Conservation (phyloP, 345 rosid genomes). For the Populus nigra region DNA sequence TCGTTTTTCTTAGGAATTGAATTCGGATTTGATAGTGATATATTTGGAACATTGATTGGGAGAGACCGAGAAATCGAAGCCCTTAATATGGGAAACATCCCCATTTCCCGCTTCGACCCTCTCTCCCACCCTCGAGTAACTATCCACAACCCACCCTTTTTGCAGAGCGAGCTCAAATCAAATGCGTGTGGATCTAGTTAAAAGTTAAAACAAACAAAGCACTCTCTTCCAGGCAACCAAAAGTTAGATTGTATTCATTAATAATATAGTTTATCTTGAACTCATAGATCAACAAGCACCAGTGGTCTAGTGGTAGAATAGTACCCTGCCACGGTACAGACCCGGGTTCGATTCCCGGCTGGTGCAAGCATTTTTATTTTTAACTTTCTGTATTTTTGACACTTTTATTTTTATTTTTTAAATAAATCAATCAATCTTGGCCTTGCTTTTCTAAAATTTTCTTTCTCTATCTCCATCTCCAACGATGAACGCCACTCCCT, state of each 20-base stretch:
- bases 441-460: background rate
- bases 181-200: background rate
- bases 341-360: constrained; percentile 27
- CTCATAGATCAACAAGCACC: background rate
- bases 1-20: constrained; percentile 23
- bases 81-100: constrained; percentile 45
- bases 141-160: background rate
- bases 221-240: background rate
- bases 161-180: background rate
- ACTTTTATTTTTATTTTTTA: background rate
- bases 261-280: rapidly evolving
- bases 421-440: background rate
- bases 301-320: constrained; percentile 56
- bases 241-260: rapidly evolving
- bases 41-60: constrained; percentile 11
- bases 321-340: constrained; percentile 34
- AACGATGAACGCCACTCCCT: constrained; percentile 8
- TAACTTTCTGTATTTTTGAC: no score
- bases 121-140: background rate
- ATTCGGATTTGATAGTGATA: background rate
- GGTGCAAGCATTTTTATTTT: background rate
- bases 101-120: constrained; percentile 42
- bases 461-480: background rate
- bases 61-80: constrained; percentile 35
- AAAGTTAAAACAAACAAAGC: background rate